phyloP scores from a whole-genome alignment of 176 grass and related monocot genomes.

The Carex pumila region DNA sequence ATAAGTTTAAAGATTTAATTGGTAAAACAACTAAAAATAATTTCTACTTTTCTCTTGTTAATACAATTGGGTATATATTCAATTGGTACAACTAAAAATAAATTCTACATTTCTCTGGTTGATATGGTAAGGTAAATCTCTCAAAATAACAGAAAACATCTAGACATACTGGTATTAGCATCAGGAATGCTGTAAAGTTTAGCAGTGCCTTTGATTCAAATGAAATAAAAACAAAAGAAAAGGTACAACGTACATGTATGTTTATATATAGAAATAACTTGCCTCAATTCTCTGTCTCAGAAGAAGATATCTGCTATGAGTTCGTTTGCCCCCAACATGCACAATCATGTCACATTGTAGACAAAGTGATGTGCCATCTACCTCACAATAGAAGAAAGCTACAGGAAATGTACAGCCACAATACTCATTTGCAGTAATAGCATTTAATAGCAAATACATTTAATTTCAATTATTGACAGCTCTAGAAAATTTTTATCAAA shows the following conservation, averaged over 20 bases:
- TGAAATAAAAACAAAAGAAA: neutral
- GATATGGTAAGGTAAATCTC: neutral
- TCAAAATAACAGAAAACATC: neutral
- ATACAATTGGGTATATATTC: neutral
- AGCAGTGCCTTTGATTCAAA: neutral
- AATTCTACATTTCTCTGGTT: neutral
- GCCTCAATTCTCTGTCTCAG: slow-evolving; percentile 90
- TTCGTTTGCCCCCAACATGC: slow-evolving; percentile 94
- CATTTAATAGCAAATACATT: neutral
- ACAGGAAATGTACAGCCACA: slow-evolving; percentile 15
- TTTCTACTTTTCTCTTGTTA: neutral
- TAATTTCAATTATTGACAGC: neutral
- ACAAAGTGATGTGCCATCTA: slow-evolving; percentile 98
- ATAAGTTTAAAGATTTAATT: neutral
- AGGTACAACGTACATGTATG: neutral
- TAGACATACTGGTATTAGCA: neutral
- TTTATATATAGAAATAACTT: slow-evolving; percentile 23
- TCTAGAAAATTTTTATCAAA: neutral
- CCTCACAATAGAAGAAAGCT: slow-evolving; percentile 98
- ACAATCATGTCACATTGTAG: slow-evolving; percentile 93
- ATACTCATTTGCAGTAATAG: neutral
- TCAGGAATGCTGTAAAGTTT: neutral
- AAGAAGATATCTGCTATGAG: slow-evolving; percentile 87
- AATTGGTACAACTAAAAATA: neutral
- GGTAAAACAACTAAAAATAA: neutral